These are phyloP conservation scores for Taxillus chinensis DNA, from an alignment of 164 flowering plant species.

Conservation along the genomic window DNA sequence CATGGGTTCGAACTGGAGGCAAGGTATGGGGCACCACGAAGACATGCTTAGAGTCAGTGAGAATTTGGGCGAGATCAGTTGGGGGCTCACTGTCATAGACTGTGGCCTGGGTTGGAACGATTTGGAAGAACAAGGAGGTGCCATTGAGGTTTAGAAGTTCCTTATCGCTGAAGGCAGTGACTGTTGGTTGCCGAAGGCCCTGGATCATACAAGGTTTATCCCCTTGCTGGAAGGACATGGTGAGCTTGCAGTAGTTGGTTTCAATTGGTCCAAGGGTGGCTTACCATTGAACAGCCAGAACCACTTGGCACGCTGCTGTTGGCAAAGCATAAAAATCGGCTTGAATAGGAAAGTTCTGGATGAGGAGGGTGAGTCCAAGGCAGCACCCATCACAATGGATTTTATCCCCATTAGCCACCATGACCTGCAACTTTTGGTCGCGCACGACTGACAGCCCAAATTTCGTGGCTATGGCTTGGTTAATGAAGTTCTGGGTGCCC, in stretches of 20 bases:
- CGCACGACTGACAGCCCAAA: not conserved
- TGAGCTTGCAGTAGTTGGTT: too few relatives aligned
- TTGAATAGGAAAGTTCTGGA: not conserved
- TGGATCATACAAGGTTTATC: not conserved
- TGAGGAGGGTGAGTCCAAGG: not conserved
- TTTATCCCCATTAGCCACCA: slow-evolving; percentile 2
- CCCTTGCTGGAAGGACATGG: not conserved
- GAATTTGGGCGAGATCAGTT: too few relatives aligned
- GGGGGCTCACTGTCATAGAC: too few relatives aligned
- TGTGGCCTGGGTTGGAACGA: too few relatives aligned
- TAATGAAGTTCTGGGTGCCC: not conserved
- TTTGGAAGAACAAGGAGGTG: too few relatives aligned
- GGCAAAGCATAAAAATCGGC: slow-evolving; percentile 1
- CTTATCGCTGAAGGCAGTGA: too few relatives aligned
- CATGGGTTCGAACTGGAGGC: not conserved
- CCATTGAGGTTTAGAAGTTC: too few relatives aligned
- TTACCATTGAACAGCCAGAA: not conserved
- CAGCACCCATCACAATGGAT: not conserved
- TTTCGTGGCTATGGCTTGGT: not conserved
- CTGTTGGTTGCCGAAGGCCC: too few relatives aligned
- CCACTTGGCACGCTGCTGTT: slow-evolving; percentile 1
- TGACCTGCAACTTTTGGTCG: not conserved
- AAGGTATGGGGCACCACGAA: not conserved
- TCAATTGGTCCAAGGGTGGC: not conserved
- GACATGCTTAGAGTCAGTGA: not conserved